Evolutionary conservation across 2,329 filamentous ascomycete species (phyloP).

Genomic region (Xylariaceae sp.): DNA sequence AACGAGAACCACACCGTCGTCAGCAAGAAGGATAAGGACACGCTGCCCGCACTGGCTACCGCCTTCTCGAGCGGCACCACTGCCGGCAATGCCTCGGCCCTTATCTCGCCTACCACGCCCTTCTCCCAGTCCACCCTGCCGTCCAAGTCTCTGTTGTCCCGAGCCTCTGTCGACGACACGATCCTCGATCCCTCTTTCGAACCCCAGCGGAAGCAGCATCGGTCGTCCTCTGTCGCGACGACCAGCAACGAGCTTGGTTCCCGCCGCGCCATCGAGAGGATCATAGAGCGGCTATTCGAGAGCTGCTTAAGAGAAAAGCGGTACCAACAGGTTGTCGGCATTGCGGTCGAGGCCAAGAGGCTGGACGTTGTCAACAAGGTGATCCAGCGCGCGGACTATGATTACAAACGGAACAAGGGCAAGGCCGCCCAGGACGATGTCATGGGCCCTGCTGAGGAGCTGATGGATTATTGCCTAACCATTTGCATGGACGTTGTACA

Average conservation of each 20-base stretch:
- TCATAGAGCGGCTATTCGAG: constrained; percentile 90
- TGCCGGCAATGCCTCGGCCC: constrained; percentile 68
- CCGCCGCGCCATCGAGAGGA: constrained; percentile 75
- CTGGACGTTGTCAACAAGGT: constrained; percentile 83
- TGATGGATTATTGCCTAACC: constrained; percentile 94
- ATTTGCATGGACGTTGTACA: constrained; percentile 99
- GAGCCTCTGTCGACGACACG: constrained; percentile 69
- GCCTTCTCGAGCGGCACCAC: constrained; percentile 71
- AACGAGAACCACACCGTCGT: constrained; percentile 53
- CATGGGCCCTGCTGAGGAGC: constrained; percentile 74
- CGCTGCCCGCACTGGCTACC: constrained; percentile 72
- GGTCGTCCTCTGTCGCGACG: constrained; percentile 64
- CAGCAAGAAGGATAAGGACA: constrained; percentile 37
- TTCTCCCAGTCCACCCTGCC: constrained; percentile 93
- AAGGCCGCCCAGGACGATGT: constrained; percentile 56
- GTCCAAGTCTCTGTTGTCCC: constrained; percentile 92
- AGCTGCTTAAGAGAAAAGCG: constrained; percentile 82
- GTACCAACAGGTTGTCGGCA: constrained; percentile 95
- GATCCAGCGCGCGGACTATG: constrained; percentile 85
- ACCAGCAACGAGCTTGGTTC: constrained; percentile 67
- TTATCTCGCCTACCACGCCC: constrained; percentile 88
- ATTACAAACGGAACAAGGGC: constrained; percentile 73
- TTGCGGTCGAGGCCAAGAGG: constrained; percentile 93
- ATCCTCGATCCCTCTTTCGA: constrained; percentile 63
- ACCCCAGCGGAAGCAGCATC: constrained; percentile 55